Evolutionary conservation across 2,329 filamentous ascomycete species (phyloP).

Genomic region (Tolypocladium nubicola): DNA sequence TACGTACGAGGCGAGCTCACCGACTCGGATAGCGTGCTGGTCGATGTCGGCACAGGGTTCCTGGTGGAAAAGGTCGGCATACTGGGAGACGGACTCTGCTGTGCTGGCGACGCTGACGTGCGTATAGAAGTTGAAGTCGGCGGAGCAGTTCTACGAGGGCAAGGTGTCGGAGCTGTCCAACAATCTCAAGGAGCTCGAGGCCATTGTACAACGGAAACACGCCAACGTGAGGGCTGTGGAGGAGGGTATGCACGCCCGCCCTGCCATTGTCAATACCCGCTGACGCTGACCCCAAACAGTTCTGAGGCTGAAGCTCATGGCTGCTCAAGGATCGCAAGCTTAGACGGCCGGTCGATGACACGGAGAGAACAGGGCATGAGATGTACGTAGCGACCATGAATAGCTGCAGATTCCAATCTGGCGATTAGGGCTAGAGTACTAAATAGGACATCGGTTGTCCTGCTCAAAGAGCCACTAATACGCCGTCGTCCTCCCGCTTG

Average conservation of each 20-base stretch:
- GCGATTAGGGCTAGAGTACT: background rate
- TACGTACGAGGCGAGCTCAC: constrained; percentile 81
- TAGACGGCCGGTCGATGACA: constrained; percentile 4
- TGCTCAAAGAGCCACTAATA: background rate
- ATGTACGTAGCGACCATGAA: background rate
- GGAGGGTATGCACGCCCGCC: constrained; percentile 49
- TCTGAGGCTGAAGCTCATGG: constrained; percentile 33
- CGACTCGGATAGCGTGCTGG: constrained; percentile 66
- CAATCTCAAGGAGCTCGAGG: constrained; percentile 46
- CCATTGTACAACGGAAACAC: constrained; percentile 59
- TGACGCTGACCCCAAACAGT: constrained; percentile 20
- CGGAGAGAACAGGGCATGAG: background rate
- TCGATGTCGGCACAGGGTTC: constrained; percentile 90
- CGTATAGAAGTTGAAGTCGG: constrained; percentile 39
- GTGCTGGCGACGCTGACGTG: constrained; percentile 3
- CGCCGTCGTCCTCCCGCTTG: background rate
- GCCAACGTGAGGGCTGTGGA: constrained; percentile 79
- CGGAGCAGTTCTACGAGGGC: constrained; percentile 44
- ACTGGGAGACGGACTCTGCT: background rate
- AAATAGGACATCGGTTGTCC: background rate
- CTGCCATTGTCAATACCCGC: constrained; percentile 7
- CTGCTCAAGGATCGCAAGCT: constrained; percentile 17
- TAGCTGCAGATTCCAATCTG: background rate
- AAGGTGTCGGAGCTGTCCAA: constrained; percentile 42
- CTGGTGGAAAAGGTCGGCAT: constrained; percentile 65